Evolutionary conservation across 305 asterid species (phyloP).

Genomic region (Ajuga reptans): DNA sequence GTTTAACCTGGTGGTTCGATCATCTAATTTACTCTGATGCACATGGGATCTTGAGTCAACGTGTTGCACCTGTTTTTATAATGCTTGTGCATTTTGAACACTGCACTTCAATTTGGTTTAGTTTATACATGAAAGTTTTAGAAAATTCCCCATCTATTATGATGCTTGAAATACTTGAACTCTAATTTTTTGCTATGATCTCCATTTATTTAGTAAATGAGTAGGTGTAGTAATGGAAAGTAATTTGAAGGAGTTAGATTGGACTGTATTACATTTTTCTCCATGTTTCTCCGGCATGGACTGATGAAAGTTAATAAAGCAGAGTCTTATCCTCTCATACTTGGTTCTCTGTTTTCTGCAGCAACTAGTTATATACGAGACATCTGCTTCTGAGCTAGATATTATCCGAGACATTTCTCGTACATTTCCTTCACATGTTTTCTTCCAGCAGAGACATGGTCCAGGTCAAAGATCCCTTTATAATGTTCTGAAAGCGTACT

Average conservation of each 20-base stretch:
- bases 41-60: background rate
- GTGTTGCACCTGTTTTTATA: background rate
- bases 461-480: conserved; percentile 98
- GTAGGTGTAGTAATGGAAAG: conserved; percentile 1
- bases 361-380: conserved; percentile 96
- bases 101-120: conserved; percentile 1
- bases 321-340: background rate
- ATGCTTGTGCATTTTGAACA: conserved; percentile 10
- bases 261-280: background rate
- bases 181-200: background rate
- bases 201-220: background rate
- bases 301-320: conserved; percentile 8
- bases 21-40: background rate
- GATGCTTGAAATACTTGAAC: conserved; percentile 5
- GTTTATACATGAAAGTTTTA: background rate
- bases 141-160: background rate
- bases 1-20: background rate
- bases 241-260: background rate
- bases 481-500: conserved; percentile 95
- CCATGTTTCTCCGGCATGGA: background rate
- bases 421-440: conserved; percentile 93
- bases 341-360: conserved; percentile 33
- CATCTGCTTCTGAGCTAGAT: conserved; percentile 95
- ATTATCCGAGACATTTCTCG: conserved; percentile 96
- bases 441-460: conserved; percentile 99